phyloP scores from a whole-genome alignment of 768 basidiomycete species.

The Lactarius hatsudake region DNA sequence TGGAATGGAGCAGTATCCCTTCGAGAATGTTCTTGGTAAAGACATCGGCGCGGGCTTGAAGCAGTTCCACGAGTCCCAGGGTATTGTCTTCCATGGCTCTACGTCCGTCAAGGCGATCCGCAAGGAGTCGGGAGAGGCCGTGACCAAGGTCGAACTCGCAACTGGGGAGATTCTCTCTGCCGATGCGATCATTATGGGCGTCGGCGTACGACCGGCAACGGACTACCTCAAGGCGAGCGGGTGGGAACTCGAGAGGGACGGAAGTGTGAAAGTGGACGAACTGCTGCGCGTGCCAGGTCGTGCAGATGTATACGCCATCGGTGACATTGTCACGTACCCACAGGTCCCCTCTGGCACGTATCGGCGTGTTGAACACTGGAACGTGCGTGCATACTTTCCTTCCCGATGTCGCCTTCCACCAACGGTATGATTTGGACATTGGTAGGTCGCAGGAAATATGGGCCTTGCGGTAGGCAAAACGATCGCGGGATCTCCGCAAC shows the following conservation, averaged over 20 bases:
- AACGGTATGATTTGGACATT: not conserved
- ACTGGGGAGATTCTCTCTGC: constrained; percentile 52
- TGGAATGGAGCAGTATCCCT: constrained; percentile 79
- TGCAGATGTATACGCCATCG: constrained; percentile 66
- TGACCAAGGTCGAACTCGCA: constrained; percentile 47
- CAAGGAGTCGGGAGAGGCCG: constrained; percentile 48
- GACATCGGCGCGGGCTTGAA: constrained; percentile 74
- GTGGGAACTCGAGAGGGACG: constrained; percentile 68
- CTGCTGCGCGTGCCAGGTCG: constrained; percentile 57
- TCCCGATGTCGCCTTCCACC: not conserved
- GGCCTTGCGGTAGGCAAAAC: constrained; percentile 80
- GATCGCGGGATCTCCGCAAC: constrained; percentile 52
- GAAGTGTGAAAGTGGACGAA: constrained; percentile 75
- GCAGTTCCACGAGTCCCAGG: constrained; percentile 78
- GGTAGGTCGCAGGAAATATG: constrained; percentile 78
- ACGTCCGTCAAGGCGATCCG: constrained; percentile 63
- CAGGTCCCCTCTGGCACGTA: constrained; percentile 50
- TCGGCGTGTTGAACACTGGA: constrained; percentile 87
- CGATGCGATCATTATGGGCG: constrained; percentile 81
- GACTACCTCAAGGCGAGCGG: constrained; percentile 71
- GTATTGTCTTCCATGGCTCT: constrained; percentile 81
- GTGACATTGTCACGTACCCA: constrained; percentile 82
- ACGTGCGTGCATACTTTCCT: constrained; percentile 44
- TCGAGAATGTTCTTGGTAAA: constrained; percentile 76
- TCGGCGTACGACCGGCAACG: constrained; percentile 83